phyloP scores from a whole-genome alignment of 2,329 filamentous ascomycete genomes.

The Chaetomium globosum region DNA sequence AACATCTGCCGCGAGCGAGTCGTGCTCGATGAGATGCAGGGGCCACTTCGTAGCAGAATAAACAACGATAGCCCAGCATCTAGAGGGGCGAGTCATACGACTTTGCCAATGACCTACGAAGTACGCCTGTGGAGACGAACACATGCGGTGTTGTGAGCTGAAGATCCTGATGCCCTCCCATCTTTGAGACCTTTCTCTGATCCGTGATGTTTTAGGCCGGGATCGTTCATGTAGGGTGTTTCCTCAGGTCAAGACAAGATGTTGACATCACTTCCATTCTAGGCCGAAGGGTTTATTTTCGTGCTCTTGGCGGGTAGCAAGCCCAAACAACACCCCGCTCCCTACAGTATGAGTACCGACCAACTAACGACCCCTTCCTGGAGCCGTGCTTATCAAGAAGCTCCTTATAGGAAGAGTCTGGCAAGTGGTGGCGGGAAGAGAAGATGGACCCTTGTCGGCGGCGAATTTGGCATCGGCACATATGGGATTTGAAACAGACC shows the following conservation, averaged over 20 bases:
- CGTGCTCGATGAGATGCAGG: conserved; percentile 26
- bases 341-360: conserved; percentile 1
- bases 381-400: background rate
- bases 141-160: background rate
- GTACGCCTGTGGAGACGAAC: background rate
- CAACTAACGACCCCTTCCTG: background rate
- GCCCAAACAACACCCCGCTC: background rate
- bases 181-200: conserved; percentile 10
- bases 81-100: background rate
- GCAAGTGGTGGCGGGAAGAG: conserved; percentile 1
- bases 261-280: conserved; percentile 3
- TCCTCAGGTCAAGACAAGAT: conserved; percentile 14
- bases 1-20: conserved; percentile 33
- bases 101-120: background rate
- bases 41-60: conserved; percentile 4
- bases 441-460: background rate
- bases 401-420: conserved; percentile 4
- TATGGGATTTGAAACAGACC: conserved; percentile 26
- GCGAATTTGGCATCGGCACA: conserved; percentile 7
- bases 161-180: background rate
- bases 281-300: background rate
- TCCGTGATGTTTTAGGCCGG: conserved; percentile 5
- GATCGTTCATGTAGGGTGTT: background rate
- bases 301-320: background rate
- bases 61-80: conserved; percentile 11